Base-by-base conservation (phyloP, 805 yeast genomes). In the Zygosaccharomyces kombuchaensis region DNA sequence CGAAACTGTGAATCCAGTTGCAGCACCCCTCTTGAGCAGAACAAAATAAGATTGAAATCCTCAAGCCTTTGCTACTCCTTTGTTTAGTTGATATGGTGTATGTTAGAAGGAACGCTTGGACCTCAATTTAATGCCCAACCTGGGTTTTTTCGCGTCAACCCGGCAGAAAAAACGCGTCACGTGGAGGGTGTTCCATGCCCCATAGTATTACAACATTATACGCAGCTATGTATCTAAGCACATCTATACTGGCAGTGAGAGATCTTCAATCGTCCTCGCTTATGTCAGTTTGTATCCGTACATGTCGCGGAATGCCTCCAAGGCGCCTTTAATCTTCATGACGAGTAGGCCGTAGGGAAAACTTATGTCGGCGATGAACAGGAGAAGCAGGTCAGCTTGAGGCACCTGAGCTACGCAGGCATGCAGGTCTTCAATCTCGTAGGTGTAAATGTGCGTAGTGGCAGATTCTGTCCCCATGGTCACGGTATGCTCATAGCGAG, bases 321-420 rank as follows among this genome's bases (percentile, higher is more conserved):
- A 31, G 1, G 60, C 48, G n/a, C 45, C 40, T 44, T 63, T 55
- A 58, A 63, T 55, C 48, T 61, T 63, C 36, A 59, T 34, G 7
- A 52, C 59, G n/a, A 60, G 44, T n/a, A 64, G 44, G 7, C 68
- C 68, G 45, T 59, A 60, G 3, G 68, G 67, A 34, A 55, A 62
- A 6, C 42, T 30, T 6, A 41, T 40, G n/a, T 50, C 54, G 2
- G 64, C 60, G 14, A 58, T 53, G 36, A 62, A 54, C 8, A 64
- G 45, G 16, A 64, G 39, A 8, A 64, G 44, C 12, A 64, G 44
- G 26, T 62, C 64, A 38, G 63, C 57, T 5, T 57, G 51, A 5
- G 66, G 66, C 12, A 64, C 47, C 23, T 55, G 60, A 2, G 64
- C 54, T 3, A 63, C 55, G 27, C 59, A 57, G 8, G 62, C 58